Conservation (phyloP, 2,329 filamentous ascomycete genomes). For the Paecilomyces variotii region DNA sequence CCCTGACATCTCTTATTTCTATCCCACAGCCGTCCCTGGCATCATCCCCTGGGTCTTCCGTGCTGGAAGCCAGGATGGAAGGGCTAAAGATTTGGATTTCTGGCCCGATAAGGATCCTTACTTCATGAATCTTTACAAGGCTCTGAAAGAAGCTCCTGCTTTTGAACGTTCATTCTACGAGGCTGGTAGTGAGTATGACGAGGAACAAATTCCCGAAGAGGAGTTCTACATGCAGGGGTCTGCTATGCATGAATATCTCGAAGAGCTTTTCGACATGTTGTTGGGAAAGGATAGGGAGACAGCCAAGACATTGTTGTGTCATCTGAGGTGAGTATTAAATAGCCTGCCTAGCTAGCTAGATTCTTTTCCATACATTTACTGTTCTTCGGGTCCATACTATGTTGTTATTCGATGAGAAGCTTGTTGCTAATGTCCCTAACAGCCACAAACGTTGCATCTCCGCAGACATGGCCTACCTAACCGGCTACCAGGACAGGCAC, state of each 20-base stretch:
- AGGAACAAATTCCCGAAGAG: neutral
- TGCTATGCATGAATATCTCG: slow-evolving; percentile 17
- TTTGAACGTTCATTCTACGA: slow-evolving; percentile 14
- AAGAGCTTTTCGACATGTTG: slow-evolving; percentile 12
- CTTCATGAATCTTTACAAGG: slow-evolving; percentile 17
- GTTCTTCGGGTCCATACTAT: neutral
- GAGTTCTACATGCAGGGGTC: slow-evolving; percentile 9
- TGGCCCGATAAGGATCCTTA: slow-evolving; percentile 17
- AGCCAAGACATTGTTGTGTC: neutral
- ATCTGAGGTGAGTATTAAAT: neutral
- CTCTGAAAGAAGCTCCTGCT: slow-evolving; percentile 13
- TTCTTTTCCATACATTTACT: neutral
- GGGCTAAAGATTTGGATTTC: slow-evolving; percentile 9
- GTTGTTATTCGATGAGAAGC: neutral
- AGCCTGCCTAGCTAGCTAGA: neutral
- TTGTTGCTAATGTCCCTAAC: neutral
- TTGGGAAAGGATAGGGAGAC: neutral
- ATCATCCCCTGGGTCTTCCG: slow-evolving; percentile 17
- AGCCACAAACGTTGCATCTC: slow-evolving; percentile 1
- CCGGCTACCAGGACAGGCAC: slow-evolving; percentile 15
- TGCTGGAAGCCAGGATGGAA: slow-evolving; percentile 7
- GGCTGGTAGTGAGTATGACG: slow-evolving; percentile 1
- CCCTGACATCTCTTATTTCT: neutral
- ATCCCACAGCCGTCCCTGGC: slow-evolving; percentile 9
- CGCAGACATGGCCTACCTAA: slow-evolving; percentile 16